These are phyloP conservation scores for Paraglomus brasilianum DNA, from an alignment of 192 early-diverging fungal species.

Conservation along the genomic window DNA sequence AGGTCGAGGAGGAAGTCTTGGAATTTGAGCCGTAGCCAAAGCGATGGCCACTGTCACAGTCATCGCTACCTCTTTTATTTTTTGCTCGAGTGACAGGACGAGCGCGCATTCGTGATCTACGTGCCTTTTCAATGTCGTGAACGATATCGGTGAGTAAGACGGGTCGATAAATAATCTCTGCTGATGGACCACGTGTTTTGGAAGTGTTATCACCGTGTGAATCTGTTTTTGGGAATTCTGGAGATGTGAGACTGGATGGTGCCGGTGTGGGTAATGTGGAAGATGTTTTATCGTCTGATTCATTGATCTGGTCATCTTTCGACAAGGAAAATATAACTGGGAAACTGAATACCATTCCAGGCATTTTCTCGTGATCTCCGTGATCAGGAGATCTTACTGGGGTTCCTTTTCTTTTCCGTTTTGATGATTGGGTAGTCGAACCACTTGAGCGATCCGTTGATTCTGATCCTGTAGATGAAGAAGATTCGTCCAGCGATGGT, in stretches of 20 bases:
- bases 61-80: conserved; percentile 15
- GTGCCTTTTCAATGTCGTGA: not conserved
- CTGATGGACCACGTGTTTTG: not conserved
- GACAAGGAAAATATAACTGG: conserved; percentile 2
- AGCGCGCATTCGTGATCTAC: conserved; percentile 12
- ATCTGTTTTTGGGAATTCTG: not conserved
- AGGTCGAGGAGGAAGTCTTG: too few relatives aligned
- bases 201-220: not conserved
- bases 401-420: conserved; percentile 28
- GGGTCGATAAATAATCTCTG: conserved; percentile 24
- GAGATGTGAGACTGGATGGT: not conserved
- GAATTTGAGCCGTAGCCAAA: too few relatives aligned
- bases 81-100: conserved; percentile 22
- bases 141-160: conserved; percentile 21
- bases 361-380: not conserved
- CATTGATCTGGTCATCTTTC: not conserved
- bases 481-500: too few relatives aligned
- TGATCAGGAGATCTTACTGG: conserved; percentile 15
- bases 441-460: not conserved
- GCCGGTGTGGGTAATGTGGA: not conserved
- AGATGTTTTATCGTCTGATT: too few relatives aligned
- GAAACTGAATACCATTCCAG: conserved; percentile 28
- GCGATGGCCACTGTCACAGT: too few relatives aligned
- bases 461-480: not conserved
- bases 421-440: not conserved